A percentile compares a stretch with the other conserved stretches of the same genome.
Conservation (phyloP, 176 grass and related monocot species). For the Dactylis glomerata region DNA sequence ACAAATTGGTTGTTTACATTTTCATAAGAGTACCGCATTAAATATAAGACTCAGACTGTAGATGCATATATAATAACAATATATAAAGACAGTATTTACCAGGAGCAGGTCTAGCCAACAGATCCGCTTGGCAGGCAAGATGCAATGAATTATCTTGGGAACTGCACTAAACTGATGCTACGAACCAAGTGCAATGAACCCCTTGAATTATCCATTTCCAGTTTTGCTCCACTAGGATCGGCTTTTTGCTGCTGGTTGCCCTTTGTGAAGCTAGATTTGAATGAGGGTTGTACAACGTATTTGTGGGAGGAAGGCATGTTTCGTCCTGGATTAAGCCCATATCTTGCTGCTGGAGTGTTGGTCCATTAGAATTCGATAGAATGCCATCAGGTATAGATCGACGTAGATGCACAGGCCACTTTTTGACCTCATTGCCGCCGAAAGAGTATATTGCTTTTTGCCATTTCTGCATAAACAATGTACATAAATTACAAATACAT, state of each 20-base stretch:
- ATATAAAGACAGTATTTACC: slow-evolving; percentile 37
- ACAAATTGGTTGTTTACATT: background rate
- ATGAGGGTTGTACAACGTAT: slow-evolving; percentile 72
- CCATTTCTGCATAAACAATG: slow-evolving; percentile 72
- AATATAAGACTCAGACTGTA: background rate
- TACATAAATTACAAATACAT: slow-evolving; percentile 16
- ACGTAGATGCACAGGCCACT: slow-evolving; percentile 88
- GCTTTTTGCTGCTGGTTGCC: slow-evolving; percentile 76
- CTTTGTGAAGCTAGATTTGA: slow-evolving; percentile 87
- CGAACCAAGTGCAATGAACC: slow-evolving; percentile 78
- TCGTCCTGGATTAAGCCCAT: slow-evolving; percentile 77
- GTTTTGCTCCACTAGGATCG: slow-evolving; percentile 66
- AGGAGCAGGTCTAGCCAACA: slow-evolving; percentile 43
- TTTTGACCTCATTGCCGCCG: slow-evolving; percentile 91
- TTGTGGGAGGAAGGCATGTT: slow-evolving; percentile 79
- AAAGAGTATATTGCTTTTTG: slow-evolving; percentile 90
- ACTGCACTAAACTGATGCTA: slow-evolving; percentile 91
- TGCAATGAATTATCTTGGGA: slow-evolving; percentile 77
- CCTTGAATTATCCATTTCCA: slow-evolving; percentile 60
- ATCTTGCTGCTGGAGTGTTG: slow-evolving; percentile 73
- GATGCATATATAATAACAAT: background rate
- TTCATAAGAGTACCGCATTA: background rate
- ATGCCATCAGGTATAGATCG: slow-evolving; percentile 72
- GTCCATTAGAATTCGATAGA: slow-evolving; percentile 52
- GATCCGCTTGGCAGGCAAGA: slow-evolving; percentile 73